Conservation (phyloP, 1,284 basidiomycete genomes). For the Sporisorium exsertum region DNA sequence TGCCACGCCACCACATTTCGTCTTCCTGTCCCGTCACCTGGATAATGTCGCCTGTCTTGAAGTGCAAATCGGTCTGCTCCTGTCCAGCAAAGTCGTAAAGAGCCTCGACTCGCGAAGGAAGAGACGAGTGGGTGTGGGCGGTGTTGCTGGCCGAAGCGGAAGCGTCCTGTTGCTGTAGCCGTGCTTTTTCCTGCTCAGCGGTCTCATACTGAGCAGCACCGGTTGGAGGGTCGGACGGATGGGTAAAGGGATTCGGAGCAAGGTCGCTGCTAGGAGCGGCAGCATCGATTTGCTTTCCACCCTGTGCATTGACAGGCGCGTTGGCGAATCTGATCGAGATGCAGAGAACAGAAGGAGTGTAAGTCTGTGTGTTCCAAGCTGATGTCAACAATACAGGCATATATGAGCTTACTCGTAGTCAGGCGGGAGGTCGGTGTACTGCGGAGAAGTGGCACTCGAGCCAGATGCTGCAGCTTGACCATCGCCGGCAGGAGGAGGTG, state of each 20-base stretch:
- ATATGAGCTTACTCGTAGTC: constrained; percentile 26
- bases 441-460: constrained; percentile 4
- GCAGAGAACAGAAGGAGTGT: too few species aligned
- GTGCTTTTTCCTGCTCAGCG: constrained; percentile 48
- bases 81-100: constrained; percentile 37
- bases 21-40: constrained; percentile 42
- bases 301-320: constrained; percentile 29
- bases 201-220: constrained; percentile 15
- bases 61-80: constrained; percentile 35
- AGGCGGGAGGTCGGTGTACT: constrained; percentile 45
- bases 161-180: constrained; percentile 39
- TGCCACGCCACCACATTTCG: constrained; percentile 48
- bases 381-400: too few species aligned
- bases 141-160: background rate
- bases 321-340: constrained; percentile 22
- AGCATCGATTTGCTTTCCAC: constrained; percentile 33
- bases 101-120: constrained; percentile 32
- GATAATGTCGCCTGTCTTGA: constrained; percentile 40
- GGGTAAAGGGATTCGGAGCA: constrained; percentile 30
- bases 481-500: constrained; percentile 4
- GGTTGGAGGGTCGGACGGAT: constrained; percentile 18
- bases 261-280: constrained; percentile 1
- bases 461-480: background rate
- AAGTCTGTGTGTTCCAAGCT: too few species aligned
- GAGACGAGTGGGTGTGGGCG: background rate